Evolutionary conservation across 305 asterid genomes (phyloP).

Genomic region (Stenogyne calaminthoides): DNA sequence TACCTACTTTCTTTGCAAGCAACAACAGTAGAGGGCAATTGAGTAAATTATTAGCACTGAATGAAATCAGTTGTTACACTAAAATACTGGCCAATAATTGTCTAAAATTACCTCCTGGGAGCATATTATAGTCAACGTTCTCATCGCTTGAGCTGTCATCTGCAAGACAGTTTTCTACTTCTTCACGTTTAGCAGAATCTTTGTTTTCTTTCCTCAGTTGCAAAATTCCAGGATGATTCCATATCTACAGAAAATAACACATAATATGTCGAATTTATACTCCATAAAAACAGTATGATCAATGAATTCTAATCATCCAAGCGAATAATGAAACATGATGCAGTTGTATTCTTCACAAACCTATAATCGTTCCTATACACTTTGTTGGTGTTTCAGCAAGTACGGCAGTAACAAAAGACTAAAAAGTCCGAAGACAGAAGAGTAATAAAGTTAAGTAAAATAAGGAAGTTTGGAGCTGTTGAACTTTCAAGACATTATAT

Average conservation of each 20-base stretch:
- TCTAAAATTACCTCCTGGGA: constrained; percentile 71
- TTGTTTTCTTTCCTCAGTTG: constrained; percentile 83
- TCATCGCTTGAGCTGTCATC: constrained; percentile 94
- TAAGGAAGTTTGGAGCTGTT: constrained; percentile 1
- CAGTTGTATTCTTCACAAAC: constrained; percentile 2
- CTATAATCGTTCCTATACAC: neutral
- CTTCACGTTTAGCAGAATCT: constrained; percentile 68
- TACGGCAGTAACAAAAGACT: neutral
- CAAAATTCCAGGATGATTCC: constrained; percentile 99
- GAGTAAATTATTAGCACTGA: constrained; percentile 18
- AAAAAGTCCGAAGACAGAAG: neutral
- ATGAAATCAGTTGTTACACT: neutral
- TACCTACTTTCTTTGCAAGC: constrained; percentile 66
- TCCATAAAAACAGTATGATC: neutral
- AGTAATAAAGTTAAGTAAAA: neutral
- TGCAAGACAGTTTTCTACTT: constrained; percentile 64
- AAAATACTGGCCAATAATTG: neutral
- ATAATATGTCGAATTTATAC: constrained; percentile 20
- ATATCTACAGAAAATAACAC: constrained; percentile 60
- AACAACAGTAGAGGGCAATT: constrained; percentile 20
- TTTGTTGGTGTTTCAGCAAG: neutral
- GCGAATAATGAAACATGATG: constrained; percentile 6
- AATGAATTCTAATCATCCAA: neutral
- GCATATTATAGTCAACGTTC: constrained; percentile 65
- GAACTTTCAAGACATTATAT: neutral